Evolutionary conservation across 148 eudicot species (phyloP).

Genomic region (Nepenthes gracilis): DNA sequence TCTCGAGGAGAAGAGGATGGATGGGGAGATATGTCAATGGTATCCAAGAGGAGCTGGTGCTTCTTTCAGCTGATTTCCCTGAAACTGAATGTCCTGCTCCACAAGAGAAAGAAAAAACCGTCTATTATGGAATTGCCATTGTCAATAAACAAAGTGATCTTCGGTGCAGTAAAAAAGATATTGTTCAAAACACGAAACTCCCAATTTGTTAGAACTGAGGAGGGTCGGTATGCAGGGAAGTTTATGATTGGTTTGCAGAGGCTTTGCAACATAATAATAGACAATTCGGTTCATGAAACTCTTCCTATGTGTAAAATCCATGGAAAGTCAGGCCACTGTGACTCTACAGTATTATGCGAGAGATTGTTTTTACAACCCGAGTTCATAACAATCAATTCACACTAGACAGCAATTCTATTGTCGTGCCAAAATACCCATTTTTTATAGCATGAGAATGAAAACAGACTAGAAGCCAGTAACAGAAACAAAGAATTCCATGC

Average conservation of each 20-base stretch:
- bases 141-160: background rate
- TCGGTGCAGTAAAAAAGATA: background rate
- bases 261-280: background rate
- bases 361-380: too few species aligned
- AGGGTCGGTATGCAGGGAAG: background rate
- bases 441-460: too few species aligned
- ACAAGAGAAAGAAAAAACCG: background rate
- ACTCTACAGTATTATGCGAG: too few species aligned
- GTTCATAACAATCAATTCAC: too few species aligned
- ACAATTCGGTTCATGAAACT: too few species aligned
- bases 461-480: too few species aligned
- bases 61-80: slow-evolving; percentile 61
- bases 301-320: too few species aligned
- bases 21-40: slow-evolving; percentile 21
- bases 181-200: background rate
- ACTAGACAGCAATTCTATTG: too few species aligned
- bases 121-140: background rate
- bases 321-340: too few species aligned
- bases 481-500: too few species aligned
- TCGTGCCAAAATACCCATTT: too few species aligned
- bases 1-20: too few species aligned
- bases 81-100: slow-evolving; percentile 67
- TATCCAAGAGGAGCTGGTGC: slow-evolving; percentile 80
- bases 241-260: background rate
- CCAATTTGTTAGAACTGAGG: background rate